Conservation (phyloP, 2,329 filamentous ascomycete genomes). For the Endoconidiophora polonica region DNA sequence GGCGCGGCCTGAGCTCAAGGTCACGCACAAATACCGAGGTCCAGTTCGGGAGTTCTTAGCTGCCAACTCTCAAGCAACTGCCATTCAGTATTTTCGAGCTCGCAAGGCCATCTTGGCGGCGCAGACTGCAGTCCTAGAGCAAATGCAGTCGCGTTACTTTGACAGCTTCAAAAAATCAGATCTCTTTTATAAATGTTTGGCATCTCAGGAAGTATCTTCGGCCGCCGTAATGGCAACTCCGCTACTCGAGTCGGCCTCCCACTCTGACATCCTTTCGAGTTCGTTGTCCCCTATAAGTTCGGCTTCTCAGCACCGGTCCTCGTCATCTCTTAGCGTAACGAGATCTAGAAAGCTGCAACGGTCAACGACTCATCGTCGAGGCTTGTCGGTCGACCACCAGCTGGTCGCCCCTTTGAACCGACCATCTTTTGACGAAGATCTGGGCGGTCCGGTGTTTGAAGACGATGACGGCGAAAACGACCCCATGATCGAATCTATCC, state of each 20-base stretch:
- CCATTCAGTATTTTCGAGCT: conserved; percentile 68
- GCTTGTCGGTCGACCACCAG: conserved; percentile 4
- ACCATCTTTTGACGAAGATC: conserved; percentile 35
- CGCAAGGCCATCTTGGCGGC: conserved; percentile 64
- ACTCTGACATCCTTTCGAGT: neutral
- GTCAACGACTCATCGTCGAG: conserved; percentile 24
- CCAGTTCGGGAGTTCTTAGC: conserved; percentile 63
- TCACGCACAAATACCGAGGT: conserved; percentile 50
- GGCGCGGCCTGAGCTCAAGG: conserved; percentile 62
- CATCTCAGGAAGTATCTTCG: conserved; percentile 58
- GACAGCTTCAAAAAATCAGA: conserved; percentile 82
- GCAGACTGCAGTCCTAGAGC: conserved; percentile 68
- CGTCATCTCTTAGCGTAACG: conserved; percentile 22
- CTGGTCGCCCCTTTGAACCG: conserved; percentile 16
- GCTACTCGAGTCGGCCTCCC: neutral
- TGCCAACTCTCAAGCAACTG: conserved; percentile 58
- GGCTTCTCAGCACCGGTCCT: conserved; percentile 11
- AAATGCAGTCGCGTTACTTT: conserved; percentile 68
- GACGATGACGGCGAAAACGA: conserved; percentile 67
- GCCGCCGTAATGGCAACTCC: neutral
- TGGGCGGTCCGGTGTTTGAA: conserved; percentile 48
- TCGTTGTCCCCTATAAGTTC: neutral
- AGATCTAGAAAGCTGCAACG: conserved; percentile 25
- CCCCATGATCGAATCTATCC: conserved; percentile 50
- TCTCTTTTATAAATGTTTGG: conserved; percentile 88